Percentiles rank a stretch among this genome's conserved stretches.
phyloP scores from a whole-genome alignment of 352 stramenopile species.

The Pythium rhizo-oryzae region DNA sequence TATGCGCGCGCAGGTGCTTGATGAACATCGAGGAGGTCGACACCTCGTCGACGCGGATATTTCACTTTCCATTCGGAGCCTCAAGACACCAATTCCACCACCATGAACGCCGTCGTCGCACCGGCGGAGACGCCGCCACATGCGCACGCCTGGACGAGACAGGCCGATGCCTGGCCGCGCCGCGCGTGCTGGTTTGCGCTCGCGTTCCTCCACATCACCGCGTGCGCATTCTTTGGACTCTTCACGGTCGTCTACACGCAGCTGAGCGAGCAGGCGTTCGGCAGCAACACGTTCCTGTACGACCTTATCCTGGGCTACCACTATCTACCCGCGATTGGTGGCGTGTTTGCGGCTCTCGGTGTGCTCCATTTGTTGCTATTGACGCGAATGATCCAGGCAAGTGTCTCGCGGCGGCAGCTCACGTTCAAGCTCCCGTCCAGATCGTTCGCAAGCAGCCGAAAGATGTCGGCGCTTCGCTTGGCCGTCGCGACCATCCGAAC shows the following conservation, averaged over 20 bases:
- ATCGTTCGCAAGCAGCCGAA: background rate
- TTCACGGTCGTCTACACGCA: background rate
- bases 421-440: background rate
- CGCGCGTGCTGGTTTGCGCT: background rate
- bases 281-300: slow-evolving; percentile 5
- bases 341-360: background rate
- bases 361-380: background rate
- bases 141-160: background rate
- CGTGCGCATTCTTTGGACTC: background rate
- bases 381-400: background rate
- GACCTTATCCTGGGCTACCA: background rate
- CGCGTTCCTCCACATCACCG: background rate
- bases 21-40: no score
- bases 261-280: background rate
- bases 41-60: no score
- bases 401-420: background rate
- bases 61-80: no score
- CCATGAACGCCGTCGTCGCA: background rate
- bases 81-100: no score
- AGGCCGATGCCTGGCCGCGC: background rate
- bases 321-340: background rate
- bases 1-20: no score
- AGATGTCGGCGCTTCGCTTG: background rate
- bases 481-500: background rate
- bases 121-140: background rate